Conservation (phyloP, 257 asterid genomes). For the Fraxinus excelsior region DNA sequence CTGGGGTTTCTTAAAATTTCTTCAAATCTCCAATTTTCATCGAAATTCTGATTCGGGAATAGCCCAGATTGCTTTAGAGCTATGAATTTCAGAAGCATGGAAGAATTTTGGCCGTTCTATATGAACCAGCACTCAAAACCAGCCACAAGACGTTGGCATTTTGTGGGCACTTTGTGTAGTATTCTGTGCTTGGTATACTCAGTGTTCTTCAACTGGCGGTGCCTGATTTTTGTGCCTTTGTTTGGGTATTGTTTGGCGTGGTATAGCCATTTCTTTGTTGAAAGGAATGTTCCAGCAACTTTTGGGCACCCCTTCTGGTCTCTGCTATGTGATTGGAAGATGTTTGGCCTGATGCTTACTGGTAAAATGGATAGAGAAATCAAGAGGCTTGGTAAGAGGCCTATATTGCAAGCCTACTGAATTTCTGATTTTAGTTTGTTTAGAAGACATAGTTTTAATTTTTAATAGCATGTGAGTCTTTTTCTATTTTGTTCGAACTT, state of each 20-base stretch:
- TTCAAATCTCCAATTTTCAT: slow-evolving; percentile 23
- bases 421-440: background rate
- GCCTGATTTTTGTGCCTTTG: slow-evolving; percentile 63
- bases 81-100: slow-evolving; percentile 89
- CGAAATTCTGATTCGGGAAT: slow-evolving; percentile 34
- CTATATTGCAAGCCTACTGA: slow-evolving; percentile 71
- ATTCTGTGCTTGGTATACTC: slow-evolving; percentile 69
- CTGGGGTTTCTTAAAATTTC: slow-evolving; percentile 24
- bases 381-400: slow-evolving; percentile 99
- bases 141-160: slow-evolving; percentile 95
- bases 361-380: slow-evolving; percentile 94
- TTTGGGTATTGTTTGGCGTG: slow-evolving; percentile 89
- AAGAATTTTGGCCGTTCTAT: slow-evolving; percentile 92
- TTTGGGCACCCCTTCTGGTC: slow-evolving; percentile 98
- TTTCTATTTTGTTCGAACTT: slow-evolving; percentile 3
- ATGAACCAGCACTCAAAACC: slow-evolving; percentile 86
- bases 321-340: slow-evolving; percentile 82
- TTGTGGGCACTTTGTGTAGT: slow-evolving; percentile 84
- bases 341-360: slow-evolving; percentile 96
- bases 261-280: slow-evolving; percentile 97
- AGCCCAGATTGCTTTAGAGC: slow-evolving; percentile 24
- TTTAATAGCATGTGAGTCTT: slow-evolving; percentile 29
- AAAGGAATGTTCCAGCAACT: slow-evolving; percentile 86
- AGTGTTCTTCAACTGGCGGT: slow-evolving; percentile 75
- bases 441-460: slow-evolving; percentile 28